Evolutionary conservation across 139 green algal genomes (phyloP).

Genomic region (Closterium sp.): DNA sequence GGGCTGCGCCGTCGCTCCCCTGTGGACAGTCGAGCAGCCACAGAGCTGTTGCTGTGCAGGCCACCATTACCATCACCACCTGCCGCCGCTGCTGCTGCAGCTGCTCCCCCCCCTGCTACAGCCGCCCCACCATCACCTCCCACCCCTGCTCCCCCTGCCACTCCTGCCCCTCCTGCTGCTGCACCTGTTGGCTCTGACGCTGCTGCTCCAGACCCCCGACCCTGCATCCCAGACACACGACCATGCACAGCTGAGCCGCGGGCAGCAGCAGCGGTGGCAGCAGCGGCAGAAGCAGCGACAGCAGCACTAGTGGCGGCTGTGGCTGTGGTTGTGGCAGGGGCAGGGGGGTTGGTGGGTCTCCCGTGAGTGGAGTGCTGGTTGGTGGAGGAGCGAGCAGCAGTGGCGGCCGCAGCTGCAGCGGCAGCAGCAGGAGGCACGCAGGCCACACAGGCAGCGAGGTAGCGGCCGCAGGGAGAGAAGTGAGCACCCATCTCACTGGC

Average conservation of each 20-base stretch:
- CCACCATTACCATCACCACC: not conserved
- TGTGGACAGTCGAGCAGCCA: not conserved
- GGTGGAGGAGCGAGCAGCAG: not conserved
- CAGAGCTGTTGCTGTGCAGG: not conserved
- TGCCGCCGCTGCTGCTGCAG: not conserved
- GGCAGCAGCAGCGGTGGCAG: not conserved
- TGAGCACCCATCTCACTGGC: conserved; percentile 83
- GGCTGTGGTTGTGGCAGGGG: not conserved
- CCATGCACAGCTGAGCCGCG: not conserved
- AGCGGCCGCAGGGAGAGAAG: conserved; percentile 77
- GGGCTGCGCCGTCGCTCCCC: not conserved
- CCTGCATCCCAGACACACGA: not conserved
- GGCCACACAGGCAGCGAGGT: conserved; percentile 72
- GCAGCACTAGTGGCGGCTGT: not conserved
- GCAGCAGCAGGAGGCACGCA: conserved; percentile 46
- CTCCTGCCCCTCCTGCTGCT: not conserved
- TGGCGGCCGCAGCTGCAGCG: not conserved
- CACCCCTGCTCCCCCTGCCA: not conserved
- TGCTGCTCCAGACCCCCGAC: not conserved
- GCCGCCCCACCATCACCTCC: not conserved
- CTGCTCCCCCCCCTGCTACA: not conserved
- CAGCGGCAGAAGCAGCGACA: not conserved
- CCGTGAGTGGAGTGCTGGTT: not conserved
- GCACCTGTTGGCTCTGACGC: not conserved
- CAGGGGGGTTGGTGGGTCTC: not conserved